Evolutionary conservation across 495 filamentous ascomycete genomes (phyloP).

Genomic region (Aspergillus heteromorphus): DNA sequence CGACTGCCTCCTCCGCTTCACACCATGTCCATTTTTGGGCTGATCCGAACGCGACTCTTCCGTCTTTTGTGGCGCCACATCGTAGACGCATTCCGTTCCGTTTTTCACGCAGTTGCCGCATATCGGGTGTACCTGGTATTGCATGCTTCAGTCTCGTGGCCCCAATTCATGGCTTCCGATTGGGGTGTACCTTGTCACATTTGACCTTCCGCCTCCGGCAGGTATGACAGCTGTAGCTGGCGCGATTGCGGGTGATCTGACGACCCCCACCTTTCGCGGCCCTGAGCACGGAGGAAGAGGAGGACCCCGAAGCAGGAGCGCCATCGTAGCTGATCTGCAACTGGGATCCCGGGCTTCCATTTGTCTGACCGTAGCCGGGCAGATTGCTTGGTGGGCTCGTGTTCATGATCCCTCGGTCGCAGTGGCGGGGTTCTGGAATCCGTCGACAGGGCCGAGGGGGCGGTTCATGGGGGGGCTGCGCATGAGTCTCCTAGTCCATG

Average conservation of each 20-base stretch:
- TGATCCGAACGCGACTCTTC: conserved; percentile 11
- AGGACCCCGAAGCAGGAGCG: neutral
- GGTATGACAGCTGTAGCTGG: conserved; percentile 46
- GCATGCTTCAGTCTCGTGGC: neutral
- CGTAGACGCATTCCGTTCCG: conserved; percentile 40
- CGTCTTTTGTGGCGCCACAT: conserved; percentile 28
- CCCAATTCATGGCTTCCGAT: neutral
- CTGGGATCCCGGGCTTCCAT: conserved; percentile 4
- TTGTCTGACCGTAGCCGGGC: conserved; percentile 10
- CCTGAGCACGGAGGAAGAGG: conserved; percentile 2
- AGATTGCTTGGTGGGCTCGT: conserved; percentile 11
- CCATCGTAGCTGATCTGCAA: conserved; percentile 7
- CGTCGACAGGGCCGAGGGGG: conserved; percentile 10
- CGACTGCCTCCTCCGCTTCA: conserved; percentile 32
- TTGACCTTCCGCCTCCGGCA: conserved; percentile 46
- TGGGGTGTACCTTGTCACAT: conserved; percentile 35
- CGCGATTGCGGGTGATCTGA: conserved; percentile 46
- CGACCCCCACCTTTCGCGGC: conserved; percentile 23
- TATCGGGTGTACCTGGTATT: conserved; percentile 38
- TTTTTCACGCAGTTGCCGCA: conserved; percentile 45
- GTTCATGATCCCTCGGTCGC: conserved; percentile 20
- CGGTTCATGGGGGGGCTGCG: conserved; percentile 8
- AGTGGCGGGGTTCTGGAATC: conserved; percentile 19
- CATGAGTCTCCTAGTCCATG: conserved; percentile 4
- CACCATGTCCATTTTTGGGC: conserved; percentile 22